Base-by-base conservation (phyloP, 1,139 yeast species). In the Hansenula lynferdii region DNA sequence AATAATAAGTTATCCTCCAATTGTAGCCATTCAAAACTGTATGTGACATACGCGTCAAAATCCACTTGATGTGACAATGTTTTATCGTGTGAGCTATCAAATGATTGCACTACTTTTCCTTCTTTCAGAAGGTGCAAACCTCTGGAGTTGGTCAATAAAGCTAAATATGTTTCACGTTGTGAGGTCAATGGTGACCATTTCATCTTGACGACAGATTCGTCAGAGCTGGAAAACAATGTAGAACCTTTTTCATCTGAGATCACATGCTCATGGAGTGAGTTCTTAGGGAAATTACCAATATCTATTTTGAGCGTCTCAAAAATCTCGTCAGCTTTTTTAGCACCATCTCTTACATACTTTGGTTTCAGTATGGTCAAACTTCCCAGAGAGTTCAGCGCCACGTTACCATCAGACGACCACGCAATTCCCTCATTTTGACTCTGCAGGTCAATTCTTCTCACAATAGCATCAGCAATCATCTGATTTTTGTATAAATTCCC, bases 361-460 rank as follows among this genome's bases (percentile, higher is more conserved):
- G 57, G 54, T 3, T 37, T 41, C n/a, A 50, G 28, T 14, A 53
- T 20, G 1, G 53, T 49, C 14, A 52, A 23, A 18, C 46, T 47
- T 10, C 43, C 39, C 3, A 29, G 12, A 1, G 54, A 44, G 35
- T 51, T 50, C 11, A 53, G 6, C 8, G 48, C 53, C n/a, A 53
- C 18, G 12, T 49, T 41, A 1, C 57, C 57, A 31, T 50, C 49
- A 2, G 45, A 41, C 1, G 52, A 28, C 57, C 57, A 53, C 14
- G 39, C 31, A 1, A 52, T 27, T 1, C 32, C 40, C 15, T 48
- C 44, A 19, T 33, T 9, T 6, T 38, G 34, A 2, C 38, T 36
- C 1, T 23, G 17, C 5, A 51, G 39, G 15, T 53, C 57, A 0
- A 38, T 35, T 27, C 57, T 39, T 14, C 43, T 37, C 7, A 53